phyloP scores from a whole-genome alignment of 768 basidiomycete genomes.

The Mrakia blollopis region DNA sequence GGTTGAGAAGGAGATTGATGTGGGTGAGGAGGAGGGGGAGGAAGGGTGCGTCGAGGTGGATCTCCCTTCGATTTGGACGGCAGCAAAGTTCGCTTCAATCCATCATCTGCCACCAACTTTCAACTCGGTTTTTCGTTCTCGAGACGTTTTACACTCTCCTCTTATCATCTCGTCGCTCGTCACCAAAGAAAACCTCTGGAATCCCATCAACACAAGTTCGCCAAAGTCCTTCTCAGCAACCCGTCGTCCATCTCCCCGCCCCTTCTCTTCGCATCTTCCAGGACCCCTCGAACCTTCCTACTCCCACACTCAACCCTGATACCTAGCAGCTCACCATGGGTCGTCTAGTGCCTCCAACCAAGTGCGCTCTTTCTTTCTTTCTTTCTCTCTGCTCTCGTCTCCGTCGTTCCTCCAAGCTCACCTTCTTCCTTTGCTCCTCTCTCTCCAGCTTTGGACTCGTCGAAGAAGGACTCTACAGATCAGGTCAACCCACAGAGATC shows the following conservation, averaged over 20 bases:
- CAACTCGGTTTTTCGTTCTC: neutral
- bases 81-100: neutral
- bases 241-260: neutral
- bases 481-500: constrained; percentile 42
- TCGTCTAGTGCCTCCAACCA: constrained; percentile 4
- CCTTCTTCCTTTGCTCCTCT: no score
- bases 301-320: neutral
- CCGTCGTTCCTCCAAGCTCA: neutral
- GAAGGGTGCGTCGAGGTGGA: no score
- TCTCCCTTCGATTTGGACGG: no score
- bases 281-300: neutral
- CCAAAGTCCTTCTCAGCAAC: no score
- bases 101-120: neutral
- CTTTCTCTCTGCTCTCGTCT: no score
- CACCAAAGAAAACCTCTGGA: no score
- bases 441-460: constrained; percentile 44
- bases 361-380: neutral
- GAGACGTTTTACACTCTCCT: no score
- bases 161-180: no score
- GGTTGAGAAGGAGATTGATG: neutral
- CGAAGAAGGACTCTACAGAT: constrained; percentile 45
- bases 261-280: neutral
- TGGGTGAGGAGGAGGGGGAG: no score
- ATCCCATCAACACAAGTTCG: no score
- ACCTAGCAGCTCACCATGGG: neutral